Evolutionary conservation across 2,329 filamentous ascomycete species (phyloP).

Genomic region (Xylaria sp.): DNA sequence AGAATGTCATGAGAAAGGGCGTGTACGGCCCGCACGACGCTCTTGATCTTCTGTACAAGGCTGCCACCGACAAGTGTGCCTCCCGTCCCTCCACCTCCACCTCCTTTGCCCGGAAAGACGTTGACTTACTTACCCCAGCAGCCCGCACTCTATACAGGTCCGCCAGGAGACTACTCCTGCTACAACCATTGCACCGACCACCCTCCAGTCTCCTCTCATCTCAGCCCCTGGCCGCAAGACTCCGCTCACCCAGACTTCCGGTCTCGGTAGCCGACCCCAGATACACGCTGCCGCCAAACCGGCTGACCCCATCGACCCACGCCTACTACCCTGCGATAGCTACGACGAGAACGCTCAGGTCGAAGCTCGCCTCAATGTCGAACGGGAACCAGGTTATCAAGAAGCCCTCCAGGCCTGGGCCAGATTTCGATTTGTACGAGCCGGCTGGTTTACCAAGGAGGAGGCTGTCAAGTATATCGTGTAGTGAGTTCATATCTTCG

Average conservation of each 20-base stretch:
- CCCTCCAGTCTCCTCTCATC: conserved; percentile 36
- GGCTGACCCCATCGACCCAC: conserved; percentile 42
- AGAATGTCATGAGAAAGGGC: conserved; percentile 69
- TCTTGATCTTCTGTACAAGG: conserved; percentile 88
- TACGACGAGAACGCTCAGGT: conserved; percentile 42
- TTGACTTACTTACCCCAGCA: conserved; percentile 25
- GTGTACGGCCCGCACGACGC: conserved; percentile 94
- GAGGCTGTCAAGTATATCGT: conserved; percentile 94
- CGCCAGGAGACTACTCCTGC: conserved; percentile 33
- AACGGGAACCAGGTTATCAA: conserved; percentile 61
- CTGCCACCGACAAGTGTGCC: conserved; percentile 66
- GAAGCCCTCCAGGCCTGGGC: conserved; percentile 88
- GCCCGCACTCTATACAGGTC: conserved; percentile 38
- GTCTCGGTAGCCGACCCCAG: conserved; percentile 31
- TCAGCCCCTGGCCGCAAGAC: conserved; percentile 33
- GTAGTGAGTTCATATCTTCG: conserved; percentile 65
- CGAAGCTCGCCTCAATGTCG: conserved; percentile 52
- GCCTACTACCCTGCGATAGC: conserved; percentile 35
- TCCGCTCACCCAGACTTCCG: conserved; percentile 30
- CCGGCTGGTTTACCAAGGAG: conserved; percentile 92
- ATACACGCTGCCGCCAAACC: conserved; percentile 35
- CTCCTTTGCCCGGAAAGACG: background rate
- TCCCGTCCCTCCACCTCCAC: conserved; percentile 15
- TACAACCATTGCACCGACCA: conserved; percentile 35
- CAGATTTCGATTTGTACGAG: conserved; percentile 90